These are phyloP conservation scores for Lindgomyces ingoldianus DNA, from an alignment of 495 filamentous ascomycete species.

Conservation along the genomic window DNA sequence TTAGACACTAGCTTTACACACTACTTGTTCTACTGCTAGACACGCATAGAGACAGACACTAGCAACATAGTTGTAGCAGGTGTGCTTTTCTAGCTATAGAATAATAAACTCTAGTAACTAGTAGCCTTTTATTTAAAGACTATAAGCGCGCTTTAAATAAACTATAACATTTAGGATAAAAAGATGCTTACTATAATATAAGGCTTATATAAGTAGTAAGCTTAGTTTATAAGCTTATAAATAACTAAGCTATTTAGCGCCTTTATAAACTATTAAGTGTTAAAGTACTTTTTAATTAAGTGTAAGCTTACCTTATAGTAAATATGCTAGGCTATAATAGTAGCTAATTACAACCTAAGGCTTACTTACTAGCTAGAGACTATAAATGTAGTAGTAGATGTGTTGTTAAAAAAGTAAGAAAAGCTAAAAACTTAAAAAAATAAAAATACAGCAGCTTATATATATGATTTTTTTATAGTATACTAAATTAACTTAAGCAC, in stretches of 20 bases:
- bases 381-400: slow-evolving; percentile 27
- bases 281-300: slow-evolving; percentile 41
- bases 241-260: slow-evolving; percentile 32
- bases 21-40: slow-evolving; percentile 36
- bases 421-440: slow-evolving; percentile 9
- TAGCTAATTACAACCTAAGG: slow-evolving; percentile 34
- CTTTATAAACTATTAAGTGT: slow-evolving; percentile 43
- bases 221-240: slow-evolving; percentile 30
- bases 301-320: slow-evolving; percentile 33
- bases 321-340: slow-evolving; percentile 30
- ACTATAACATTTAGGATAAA: slow-evolving; percentile 45
- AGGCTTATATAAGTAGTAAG: slow-evolving; percentile 41
- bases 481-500: neutral
- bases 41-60: slow-evolving; percentile 19
- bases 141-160: slow-evolving; percentile 27
- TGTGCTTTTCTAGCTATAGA: slow-evolving; percentile 36
- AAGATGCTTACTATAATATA: slow-evolving; percentile 46
- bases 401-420: slow-evolving; percentile 21
- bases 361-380: slow-evolving; percentile 32
- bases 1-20: slow-evolving; percentile 34
- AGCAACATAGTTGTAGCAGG: slow-evolving; percentile 28
- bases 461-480: neutral
- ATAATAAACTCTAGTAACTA: slow-evolving; percentile 32
- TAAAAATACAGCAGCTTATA: neutral
- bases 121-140: slow-evolving; percentile 42